Evolutionary conservation across 305 asterid species (phyloP), one percentile per base, ranked within the genome.

Genomic region (Solanum hybrid): DNA sequence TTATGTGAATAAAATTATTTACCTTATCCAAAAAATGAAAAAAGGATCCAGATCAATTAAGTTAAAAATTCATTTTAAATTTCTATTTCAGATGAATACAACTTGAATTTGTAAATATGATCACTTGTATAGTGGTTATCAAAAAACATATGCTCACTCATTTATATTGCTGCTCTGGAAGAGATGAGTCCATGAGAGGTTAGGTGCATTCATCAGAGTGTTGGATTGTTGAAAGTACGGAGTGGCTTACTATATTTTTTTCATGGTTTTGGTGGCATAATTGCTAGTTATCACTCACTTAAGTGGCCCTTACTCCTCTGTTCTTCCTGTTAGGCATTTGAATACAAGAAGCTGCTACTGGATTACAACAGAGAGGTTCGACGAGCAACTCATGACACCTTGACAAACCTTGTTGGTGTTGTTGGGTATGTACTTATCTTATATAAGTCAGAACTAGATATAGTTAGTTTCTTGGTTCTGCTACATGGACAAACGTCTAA

Each of bases 361-460:
- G 99, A 96, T 91, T 96, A 98, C 94, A 98, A 90, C 93, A 91
- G 99, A 92, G 99, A 98, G 86, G 99, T 98, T 89, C 95, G 99
- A 75, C 97, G 98, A 91, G 97, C 98, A 90, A 96, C 99, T 84
- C 98, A 98, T 91, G 99, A 95, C 38, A 95, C 98, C 90, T 95
- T 98, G 99, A 91, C 96, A 91, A 92, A 91, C 92, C 93, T 98
- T 91, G 98, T 95, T 91, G 93, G 91, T 88, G 89, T 91, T 90
- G 93, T 93, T 77, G 98, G 99, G 99, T 98, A 89, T 85, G 98
- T 94, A 88, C 91, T 40, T 88, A 56, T 87, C 56, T 88, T 89
- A 22, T 56, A 29, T 84, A 51, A 31, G 64, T 84, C 87, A 84
- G n/a, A 85, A 11, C n/a, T 22, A 85, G 75, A 51, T 56, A 60